Evolutionary conservation across 1,284 basidiomycete species (phyloP), one percentile per base, ranked within the genome.

Genomic region (Thecaphora frezii): DNA sequence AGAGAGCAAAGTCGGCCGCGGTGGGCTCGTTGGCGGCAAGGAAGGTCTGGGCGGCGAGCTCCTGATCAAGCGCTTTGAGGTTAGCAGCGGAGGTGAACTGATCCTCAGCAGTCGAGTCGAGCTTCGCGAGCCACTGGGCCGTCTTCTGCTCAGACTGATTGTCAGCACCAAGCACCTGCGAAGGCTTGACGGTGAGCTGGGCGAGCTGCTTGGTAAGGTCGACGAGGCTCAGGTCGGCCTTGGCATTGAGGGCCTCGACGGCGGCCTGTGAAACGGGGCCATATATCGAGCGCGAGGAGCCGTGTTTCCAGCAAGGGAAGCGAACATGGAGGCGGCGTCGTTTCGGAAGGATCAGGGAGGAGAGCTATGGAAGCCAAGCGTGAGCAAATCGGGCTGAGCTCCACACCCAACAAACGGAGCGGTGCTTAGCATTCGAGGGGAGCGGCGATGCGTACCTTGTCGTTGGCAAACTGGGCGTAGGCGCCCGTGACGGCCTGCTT

Each of bases 1-100:
- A 75, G 26, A 78, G 72, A 14, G 76, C 69, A 42, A 75, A 64
- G 57, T 78, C 76, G 25, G 76, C 76, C 1, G 71, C 69, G 5
- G 75, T 76, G 24, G 71, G 70, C 48, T 56, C 47, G 49, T 74
- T 71, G 14, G 62, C 52, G 19, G 65, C 64, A 21, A 77, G 51
- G 56, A 69, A 77, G 13, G 74, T 78, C 38, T 61, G 46, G 30
- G 48, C 56, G 42, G 69, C 51, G 39, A 77, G 69, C 58, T 69
- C 54, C 37, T 44, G 46, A 45, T 75, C 65, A 38, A 76, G 68
- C 45, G 68, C 53, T 40, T 66, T 69, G 58, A 73, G 64, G 21
- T 64, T 58, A 14, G 71, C 58, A 24, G 67, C 41, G 14, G 64
- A 60, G 41, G 51, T 56, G 21, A 73, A 59, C 61, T 59, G 53